A percentile compares a stretch with the other conserved stretches of the same genome.
Evolutionary conservation across 139 green algal species (phyloP).

Genomic region (Chlamydomonas eustigma): DNA sequence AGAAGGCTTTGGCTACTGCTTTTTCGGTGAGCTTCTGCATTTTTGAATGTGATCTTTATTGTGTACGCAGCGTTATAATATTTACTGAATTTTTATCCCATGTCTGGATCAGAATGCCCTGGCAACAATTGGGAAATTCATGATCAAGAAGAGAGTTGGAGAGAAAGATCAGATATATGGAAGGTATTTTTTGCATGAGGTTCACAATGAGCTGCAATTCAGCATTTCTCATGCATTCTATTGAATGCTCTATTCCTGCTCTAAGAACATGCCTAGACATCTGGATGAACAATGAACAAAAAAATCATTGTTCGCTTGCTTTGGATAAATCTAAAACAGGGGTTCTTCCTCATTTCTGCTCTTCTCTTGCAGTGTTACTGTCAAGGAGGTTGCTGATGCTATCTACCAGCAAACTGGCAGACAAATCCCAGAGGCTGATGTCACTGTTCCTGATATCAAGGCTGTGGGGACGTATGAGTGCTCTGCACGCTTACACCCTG

Average conservation of each 20-base stretch:
- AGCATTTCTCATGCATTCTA: too few species aligned
- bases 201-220: too few species aligned
- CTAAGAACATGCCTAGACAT: not conserved
- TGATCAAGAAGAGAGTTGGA: conserved; percentile 86
- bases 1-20: conserved; percentile 64
- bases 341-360: not conserved
- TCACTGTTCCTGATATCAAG: conserved; percentile 89
- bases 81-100: too few species aligned
- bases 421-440: conserved; percentile 61
- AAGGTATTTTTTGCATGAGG: too few species aligned
- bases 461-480: conserved; percentile 75
- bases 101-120: conserved; percentile 62
- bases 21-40: conserved; percentile 35
- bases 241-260: not conserved
- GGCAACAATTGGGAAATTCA: conserved; percentile 86
- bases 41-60: not conserved
- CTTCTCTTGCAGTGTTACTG: conserved; percentile 12
- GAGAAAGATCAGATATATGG: conserved; percentile 84
- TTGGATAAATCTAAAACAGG: not conserved
- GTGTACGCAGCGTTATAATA: not conserved
- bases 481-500: conserved; percentile 42
- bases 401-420: conserved; percentile 81
- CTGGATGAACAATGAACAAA: not conserved
- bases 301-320: not conserved
- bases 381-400: conserved; percentile 47